phyloP scores from a whole-genome alignment of 495 filamentous ascomycete genomes.

The Cetradonia linearis region DNA sequence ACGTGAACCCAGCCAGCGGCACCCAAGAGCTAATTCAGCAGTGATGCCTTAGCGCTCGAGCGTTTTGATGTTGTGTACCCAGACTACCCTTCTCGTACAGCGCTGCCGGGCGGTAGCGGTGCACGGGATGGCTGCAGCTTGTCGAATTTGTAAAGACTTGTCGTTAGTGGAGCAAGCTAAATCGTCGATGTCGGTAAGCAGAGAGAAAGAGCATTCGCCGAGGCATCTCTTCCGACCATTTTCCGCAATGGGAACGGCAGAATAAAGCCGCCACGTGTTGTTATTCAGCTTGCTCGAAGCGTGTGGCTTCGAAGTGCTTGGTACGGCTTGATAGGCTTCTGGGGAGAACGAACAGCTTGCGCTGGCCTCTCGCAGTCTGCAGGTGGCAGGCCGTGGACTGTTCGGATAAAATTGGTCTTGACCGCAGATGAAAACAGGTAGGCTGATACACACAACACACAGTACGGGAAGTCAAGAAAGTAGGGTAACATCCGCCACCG shows the following conservation, averaged over 20 bases:
- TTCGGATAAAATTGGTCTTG: not conserved
- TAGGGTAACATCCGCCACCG: not conserved
- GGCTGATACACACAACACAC: not conserved
- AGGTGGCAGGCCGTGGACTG: not conserved
- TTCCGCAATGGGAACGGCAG: not conserved
- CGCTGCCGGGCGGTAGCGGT: not conserved
- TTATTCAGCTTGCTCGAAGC: not conserved
- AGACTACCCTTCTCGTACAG: not conserved
- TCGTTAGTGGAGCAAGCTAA: not conserved
- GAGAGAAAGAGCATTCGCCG: not conserved
- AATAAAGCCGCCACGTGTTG: not conserved
- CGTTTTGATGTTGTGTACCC: not conserved
- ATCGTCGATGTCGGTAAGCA: slow-evolving; percentile 3
- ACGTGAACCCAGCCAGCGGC: not conserved
- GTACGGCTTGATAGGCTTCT: not conserved
- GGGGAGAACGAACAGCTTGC: not conserved
- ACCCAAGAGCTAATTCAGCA: not conserved
- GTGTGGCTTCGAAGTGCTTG: not conserved
- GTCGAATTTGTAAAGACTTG: slow-evolving; percentile 4
- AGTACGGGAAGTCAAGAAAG: not conserved
- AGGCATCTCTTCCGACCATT: not conserved
- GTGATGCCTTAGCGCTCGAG: not conserved
- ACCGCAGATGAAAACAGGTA: not conserved
- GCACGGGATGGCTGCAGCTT: slow-evolving; percentile 6
- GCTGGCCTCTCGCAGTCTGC: not conserved